Base-by-base conservation (phyloP, 1,284 basidiomycete species). In the Lentinus polychrous region DNA sequence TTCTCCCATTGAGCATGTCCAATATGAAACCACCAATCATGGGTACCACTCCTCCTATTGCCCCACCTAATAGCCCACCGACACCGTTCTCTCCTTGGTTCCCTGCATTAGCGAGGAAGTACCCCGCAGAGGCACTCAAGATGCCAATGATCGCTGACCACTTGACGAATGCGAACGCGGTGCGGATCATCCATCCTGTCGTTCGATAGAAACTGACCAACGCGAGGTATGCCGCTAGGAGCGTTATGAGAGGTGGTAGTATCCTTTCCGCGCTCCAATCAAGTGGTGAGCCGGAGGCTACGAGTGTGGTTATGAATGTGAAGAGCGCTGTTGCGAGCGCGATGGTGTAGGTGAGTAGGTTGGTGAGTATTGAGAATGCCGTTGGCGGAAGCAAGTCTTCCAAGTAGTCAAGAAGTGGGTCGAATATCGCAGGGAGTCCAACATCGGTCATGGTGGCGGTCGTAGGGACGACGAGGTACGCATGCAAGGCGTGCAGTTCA, bases 141-240 rank as follows among this genome's bases (percentile, higher is more conserved):
- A 70, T 64, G 10, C 70, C 74, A 10, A 86, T 54, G 47, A 91
- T 67, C 2, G 70, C 66, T 18, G 81, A 83, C 86, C 86, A 90
- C 64, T 91, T 91, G 55, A 83, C 60, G 58, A 87, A 74, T 70
- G 77, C 86, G 56, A 88, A 62, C 12, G 66, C 68, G 31, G 77
- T 79, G 50, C 83, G 75, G 54, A 90, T 64, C 58, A 85, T 73
- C 81, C 83, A 90, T 17, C 73, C 75, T 12, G 86, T 81, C 3
- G 88, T 87, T 48, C 84, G 79, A 65, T 88, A 86, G 49, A 87
- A 64, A 59, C 79, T 86, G 49, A 80, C 53, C 17, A 90, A 71
- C 2, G 84, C 84, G 54, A 88, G 71, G 64, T 90, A 91, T 8
- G 83, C 82, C 2, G 75, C 74, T 45, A 90, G 65, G 24, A 90